phyloP scores from a whole-genome alignment of 2,329 filamentous ascomycete genomes.

The Pseudogymnoascus sp. region DNA sequence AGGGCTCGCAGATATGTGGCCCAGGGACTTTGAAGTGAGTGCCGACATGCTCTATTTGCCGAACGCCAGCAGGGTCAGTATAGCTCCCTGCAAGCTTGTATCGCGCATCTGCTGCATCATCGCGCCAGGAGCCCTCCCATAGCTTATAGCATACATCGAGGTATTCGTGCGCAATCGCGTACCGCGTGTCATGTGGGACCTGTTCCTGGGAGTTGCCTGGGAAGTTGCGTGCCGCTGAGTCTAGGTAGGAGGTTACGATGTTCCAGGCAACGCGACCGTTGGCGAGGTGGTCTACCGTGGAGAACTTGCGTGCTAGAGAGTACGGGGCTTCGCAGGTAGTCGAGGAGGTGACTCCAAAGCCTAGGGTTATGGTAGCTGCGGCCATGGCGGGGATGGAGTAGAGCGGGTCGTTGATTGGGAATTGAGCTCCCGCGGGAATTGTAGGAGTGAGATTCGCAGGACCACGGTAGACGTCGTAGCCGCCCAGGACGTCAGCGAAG shows the following conservation, averaged over 20 bases:
- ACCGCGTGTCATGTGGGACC: constrained; percentile 48
- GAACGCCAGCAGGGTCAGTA: constrained; percentile 45
- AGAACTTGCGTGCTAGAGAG: constrained; percentile 54
- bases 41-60: constrained; percentile 56
- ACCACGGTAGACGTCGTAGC: constrained; percentile 62
- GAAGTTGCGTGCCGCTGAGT: constrained; percentile 57
- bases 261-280: constrained; percentile 44
- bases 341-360: constrained; percentile 59
- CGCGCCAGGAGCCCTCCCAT: constrained; percentile 58
- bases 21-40: constrained; percentile 55
- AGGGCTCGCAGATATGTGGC: constrained; percentile 55
- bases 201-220: constrained; percentile 47
- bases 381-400: constrained; percentile 59
- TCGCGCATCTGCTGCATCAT: constrained; percentile 53
- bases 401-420: constrained; percentile 61
- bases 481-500: constrained; percentile 58
- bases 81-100: constrained; percentile 47
- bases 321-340: constrained; percentile 65
- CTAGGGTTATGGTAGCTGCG: constrained; percentile 55
- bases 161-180: constrained; percentile 58
- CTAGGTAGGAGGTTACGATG: constrained; percentile 61
- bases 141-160: constrained; percentile 58
- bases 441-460: constrained; percentile 51
- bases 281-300: constrained; percentile 57
- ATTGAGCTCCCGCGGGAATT: constrained; percentile 56